These are phyloP conservation scores for Rhytidiadelphus loreus DNA, from an alignment of 225 moss, liverwort and hornwort genomes.

Conservation along the genomic window DNA sequence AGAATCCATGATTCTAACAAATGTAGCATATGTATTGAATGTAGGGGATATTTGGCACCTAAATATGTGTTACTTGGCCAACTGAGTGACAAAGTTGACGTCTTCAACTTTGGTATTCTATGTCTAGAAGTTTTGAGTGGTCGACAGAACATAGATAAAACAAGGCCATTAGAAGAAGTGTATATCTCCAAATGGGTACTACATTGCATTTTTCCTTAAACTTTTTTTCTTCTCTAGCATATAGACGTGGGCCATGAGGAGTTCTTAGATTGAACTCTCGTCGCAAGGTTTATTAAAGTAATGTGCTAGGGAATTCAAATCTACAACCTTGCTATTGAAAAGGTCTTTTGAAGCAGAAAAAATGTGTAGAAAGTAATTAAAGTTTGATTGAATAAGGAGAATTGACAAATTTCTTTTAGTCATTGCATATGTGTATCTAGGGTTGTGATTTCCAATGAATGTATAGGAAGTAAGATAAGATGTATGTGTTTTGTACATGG, in stretches of 20 bases:
- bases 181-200: conserved; percentile 38
- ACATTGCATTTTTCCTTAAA: not conserved
- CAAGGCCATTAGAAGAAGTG: conserved; percentile 7
- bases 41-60: conserved; percentile 14
- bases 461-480: not conserved
- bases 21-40: not conserved
- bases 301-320: not conserved
- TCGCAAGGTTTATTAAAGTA: not conserved
- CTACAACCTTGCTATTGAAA: not conserved
- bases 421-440: too few relatives aligned
- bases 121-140: conserved; percentile 40
- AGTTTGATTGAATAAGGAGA: too few relatives aligned
- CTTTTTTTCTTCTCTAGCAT: not conserved
- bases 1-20: not conserved
- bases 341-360: rapidly evolving
- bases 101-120: conserved; percentile 45
- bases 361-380: too few relatives aligned
- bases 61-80: not conserved
- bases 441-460: not conserved
- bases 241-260: too few relatives aligned
- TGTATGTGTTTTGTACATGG: not conserved
- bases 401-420: not conserved
- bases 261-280: not conserved
- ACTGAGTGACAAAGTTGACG: conserved; percentile 52
- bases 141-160: conserved; percentile 17